Percentiles rank a stretch among this genome's conserved stretches.
Evolutionary conservation across 495 filamentous ascomycete species (phyloP).

Genomic region (Immersiella caudata): DNA sequence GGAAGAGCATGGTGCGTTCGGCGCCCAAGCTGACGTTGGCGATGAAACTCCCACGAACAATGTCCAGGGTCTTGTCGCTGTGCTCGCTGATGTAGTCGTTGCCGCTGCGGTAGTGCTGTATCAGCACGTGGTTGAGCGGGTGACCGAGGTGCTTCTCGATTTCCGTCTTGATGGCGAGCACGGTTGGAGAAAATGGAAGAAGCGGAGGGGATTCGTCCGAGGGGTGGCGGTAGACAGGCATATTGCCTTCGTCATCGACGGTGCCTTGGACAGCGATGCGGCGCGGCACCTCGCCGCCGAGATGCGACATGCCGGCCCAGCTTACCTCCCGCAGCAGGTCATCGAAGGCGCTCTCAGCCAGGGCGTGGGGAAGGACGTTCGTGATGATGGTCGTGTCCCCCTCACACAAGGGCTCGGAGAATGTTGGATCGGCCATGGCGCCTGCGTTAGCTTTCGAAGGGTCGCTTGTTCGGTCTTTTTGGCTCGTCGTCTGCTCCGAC

Average conservation of each 20-base stretch:
- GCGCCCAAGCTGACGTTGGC: constrained; percentile 93
- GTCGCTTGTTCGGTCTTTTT: neutral
- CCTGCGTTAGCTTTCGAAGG: constrained; percentile 25
- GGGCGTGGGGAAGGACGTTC: constrained; percentile 59
- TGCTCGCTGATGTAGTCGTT: constrained; percentile 97
- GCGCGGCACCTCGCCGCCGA: constrained; percentile 87
- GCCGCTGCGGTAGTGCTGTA: constrained; percentile 89
- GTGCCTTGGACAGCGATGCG: constrained; percentile 90
- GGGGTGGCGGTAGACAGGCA: constrained; percentile 92
- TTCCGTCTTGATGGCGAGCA: constrained; percentile 65
- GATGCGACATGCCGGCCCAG: constrained; percentile 93
- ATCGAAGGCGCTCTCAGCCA: constrained; percentile 67
- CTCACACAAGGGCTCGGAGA: constrained; percentile 56
- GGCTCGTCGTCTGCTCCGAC: neutral
- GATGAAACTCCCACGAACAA: constrained; percentile 76
- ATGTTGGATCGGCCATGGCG: constrained; percentile 16
- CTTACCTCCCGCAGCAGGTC: constrained; percentile 71
- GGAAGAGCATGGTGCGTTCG: constrained; percentile 85
- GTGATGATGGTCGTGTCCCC: constrained; percentile 80
- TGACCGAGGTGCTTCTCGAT: constrained; percentile 75
- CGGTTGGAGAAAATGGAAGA: constrained; percentile 70
- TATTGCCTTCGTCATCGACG: constrained; percentile 69
- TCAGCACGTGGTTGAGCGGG: constrained; percentile 86
- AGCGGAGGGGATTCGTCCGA: constrained; percentile 86
- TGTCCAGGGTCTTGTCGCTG: constrained; percentile 94